These are phyloP conservation scores for Microdochium bolleyi DNA, from an alignment of 2,329 filamentous ascomycete species.

Conservation along the genomic window DNA sequence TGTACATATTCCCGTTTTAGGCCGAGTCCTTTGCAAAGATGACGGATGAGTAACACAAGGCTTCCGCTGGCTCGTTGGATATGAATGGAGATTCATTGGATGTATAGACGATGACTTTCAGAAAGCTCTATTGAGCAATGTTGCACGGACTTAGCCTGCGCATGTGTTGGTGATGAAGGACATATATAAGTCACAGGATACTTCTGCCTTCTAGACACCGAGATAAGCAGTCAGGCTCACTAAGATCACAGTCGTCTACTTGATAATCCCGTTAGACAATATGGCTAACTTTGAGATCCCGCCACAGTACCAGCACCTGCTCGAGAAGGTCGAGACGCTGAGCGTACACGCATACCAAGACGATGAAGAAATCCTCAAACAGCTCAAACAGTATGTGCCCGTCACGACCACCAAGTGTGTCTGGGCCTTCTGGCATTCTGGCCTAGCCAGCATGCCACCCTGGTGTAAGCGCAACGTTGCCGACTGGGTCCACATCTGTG, in stretches of 20 bases:
- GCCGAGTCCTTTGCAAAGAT: no score
- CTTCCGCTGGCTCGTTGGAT: no score
- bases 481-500: conserved; percentile 29
- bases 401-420: conserved; percentile 29
- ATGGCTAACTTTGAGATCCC: conserved; percentile 6
- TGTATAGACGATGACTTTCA: no score
- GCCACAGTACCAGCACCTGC: conserved; percentile 6
- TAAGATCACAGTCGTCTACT: not conserved
- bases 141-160: no score
- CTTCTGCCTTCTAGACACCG: not conserved
- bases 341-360: conserved; percentile 4
- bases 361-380: conserved; percentile 10
- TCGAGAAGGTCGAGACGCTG: conserved; percentile 7
- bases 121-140: no score
- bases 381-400: conserved; percentile 9
- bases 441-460: conserved; percentile 21
- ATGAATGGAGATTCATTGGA: no score
- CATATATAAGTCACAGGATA: no score
- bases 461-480: conserved; percentile 31
- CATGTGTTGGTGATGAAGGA: no score
- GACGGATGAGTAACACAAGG: no score
- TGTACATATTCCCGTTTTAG: no score
- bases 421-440: conserved; percentile 30
- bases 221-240: not conserved
- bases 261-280: no score